Evolutionary conservation across 2,329 filamentous ascomycete species (phyloP).

Genomic region (Aspergillus versicolor): DNA sequence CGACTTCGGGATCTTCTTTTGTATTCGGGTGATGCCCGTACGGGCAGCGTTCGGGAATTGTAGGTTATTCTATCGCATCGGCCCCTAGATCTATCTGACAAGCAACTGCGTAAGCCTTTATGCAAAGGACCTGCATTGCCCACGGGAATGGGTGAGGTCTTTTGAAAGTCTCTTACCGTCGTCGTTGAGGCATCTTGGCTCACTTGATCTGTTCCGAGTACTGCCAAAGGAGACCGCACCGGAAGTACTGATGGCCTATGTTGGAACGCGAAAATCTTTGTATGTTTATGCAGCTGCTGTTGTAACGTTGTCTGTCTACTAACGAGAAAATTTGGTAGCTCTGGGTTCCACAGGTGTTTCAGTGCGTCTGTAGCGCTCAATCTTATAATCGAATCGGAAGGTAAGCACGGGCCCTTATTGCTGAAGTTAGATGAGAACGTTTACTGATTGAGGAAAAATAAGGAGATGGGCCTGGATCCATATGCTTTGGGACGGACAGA

Average conservation of each 20-base stretch:
- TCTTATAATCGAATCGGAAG: slow-evolving; percentile 33
- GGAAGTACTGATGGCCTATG: slow-evolving; percentile 40
- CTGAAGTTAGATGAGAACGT: neutral
- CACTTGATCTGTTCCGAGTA: slow-evolving; percentile 35
- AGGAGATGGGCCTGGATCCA: slow-evolving; percentile 24
- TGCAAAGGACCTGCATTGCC: slow-evolving; percentile 35
- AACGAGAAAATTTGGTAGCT: slow-evolving; percentile 19
- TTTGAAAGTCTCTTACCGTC: slow-evolving; percentile 31
- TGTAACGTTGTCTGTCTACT: neutral
- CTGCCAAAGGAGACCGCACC: slow-evolving; percentile 33
- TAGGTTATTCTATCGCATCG: slow-evolving; percentile 26
- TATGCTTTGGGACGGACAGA: slow-evolving; percentile 38
- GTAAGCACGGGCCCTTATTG: slow-evolving; percentile 11
- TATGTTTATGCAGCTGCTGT: slow-evolving; percentile 10
- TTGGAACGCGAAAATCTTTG: slow-evolving; percentile 34
- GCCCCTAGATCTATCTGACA: neutral
- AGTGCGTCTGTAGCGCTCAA: slow-evolving; percentile 38
- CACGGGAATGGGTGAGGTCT: slow-evolving; percentile 30
- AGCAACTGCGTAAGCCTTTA: slow-evolving; percentile 31
- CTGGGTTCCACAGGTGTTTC: slow-evolving; percentile 38
- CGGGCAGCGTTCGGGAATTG: slow-evolving; percentile 14
- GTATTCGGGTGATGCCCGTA: slow-evolving; percentile 4
- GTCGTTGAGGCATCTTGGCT: slow-evolving; percentile 32
- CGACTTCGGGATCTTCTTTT: slow-evolving; percentile 32
- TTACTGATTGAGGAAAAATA: neutral